Evolutionary conservation across 2,329 filamentous ascomycete genomes (phyloP).

Genomic region (Ophiostoma perfectum): DNA sequence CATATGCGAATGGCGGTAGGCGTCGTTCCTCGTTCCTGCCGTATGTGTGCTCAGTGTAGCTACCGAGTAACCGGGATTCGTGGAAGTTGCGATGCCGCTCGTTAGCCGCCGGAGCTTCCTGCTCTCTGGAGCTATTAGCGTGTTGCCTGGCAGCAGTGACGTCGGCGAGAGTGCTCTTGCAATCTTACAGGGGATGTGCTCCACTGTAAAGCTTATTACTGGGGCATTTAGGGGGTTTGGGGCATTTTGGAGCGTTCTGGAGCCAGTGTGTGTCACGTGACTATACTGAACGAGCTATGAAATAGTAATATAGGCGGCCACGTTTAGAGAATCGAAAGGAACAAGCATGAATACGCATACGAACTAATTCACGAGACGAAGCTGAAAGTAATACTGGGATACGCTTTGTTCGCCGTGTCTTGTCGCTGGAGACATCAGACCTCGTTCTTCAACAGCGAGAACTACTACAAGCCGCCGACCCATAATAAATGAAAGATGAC

Average conservation of each 20-base stretch:
- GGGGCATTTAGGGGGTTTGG: conserved; percentile 1
- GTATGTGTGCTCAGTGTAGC: not conserved
- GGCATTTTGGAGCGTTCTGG: not conserved
- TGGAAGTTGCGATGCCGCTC: conserved; percentile 4
- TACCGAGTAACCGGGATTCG: not conserved
- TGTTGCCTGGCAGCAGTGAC: conserved; percentile 3
- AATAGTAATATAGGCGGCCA: too few relatives aligned
- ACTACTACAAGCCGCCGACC: not conserved
- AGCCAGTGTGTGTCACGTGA: not conserved
- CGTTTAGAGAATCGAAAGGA: too few relatives aligned
- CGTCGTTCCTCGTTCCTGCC: not conserved
- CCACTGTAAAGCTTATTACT: not conserved
- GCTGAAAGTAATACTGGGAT: too few relatives aligned
- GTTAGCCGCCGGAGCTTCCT: not conserved
- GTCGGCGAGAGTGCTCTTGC: conserved; percentile 3
- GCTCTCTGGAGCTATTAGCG: not conserved
- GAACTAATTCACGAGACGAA: not conserved
- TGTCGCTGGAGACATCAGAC: too few relatives aligned
- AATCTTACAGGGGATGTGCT: not conserved
- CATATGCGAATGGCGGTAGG: not conserved
- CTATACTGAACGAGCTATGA: not conserved
- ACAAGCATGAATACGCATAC: not conserved
- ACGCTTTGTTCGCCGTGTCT: too few relatives aligned
- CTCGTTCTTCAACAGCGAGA: too few relatives aligned
- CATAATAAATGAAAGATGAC: not conserved